Base-by-base conservation (phyloP, 2,329 filamentous ascomycete genomes). In the Sporothrix protearum region DNA sequence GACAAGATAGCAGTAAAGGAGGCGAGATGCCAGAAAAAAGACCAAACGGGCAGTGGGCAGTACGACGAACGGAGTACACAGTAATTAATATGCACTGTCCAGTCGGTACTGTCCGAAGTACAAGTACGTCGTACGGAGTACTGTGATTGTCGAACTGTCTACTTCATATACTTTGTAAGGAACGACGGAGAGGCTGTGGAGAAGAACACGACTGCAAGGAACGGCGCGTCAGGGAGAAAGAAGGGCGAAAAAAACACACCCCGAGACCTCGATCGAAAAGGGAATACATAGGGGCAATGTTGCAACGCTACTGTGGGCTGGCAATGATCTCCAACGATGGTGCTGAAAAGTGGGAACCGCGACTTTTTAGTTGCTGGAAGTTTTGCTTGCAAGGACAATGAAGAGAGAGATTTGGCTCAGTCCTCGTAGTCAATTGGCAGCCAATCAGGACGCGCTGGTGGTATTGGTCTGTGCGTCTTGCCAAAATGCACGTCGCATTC, bases 141-240 rank as follows among this genome's bases (percentile, higher is more conserved):
- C n/a, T n/a, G n/a, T n/a, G n/a, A n/a, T n/a, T n/a, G n/a, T n/a
- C n/a, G n/a, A n/a, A n/a, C n/a, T n/a, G n/a, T n/a, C n/a, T n/a
- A n/a, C n/a, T n/a, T n/a, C n/a, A n/a, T n/a, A n/a, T 36, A 36
- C 36, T 36, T 9, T 9, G 28, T 4, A 36, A 36, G 33, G 33
- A 3, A 47, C 12, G 25, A 49, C 14, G 66, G 19, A 22, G 30
- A 47, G 42, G 33, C n/a, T 33, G 45, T 69, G 47, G 36, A 22
- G 51, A 66, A 71, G 39, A 51, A 68, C 69, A 67, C 69, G 47
- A 59, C 51, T 67, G 16, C 25, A 59, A 25, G 6, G 42, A 42
- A 42, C 28, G 47, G 28, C 69, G 28, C 49, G 51, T 36, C 22
- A 67, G 69, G 61, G 47, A 39, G n/a, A 55, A 36, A 39, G n/a